These are phyloP conservation scores for Chlamydomonas reinhardtii DNA, from an alignment of 163 green algal genomes.

Conservation along the genomic window DNA sequence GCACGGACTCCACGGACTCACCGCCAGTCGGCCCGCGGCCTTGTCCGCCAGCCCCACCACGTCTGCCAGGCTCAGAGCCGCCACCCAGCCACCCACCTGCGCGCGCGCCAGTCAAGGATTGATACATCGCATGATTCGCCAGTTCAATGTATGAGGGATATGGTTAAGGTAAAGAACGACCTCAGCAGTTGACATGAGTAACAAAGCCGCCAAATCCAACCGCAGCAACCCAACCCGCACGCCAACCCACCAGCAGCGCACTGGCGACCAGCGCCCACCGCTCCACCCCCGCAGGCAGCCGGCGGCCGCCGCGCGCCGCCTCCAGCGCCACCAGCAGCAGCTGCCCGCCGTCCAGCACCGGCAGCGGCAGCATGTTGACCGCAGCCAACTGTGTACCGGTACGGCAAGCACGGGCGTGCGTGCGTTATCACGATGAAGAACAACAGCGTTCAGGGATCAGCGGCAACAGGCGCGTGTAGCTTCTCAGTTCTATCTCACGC, in stretches of 20 bases:
- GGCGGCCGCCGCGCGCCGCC: conserved; percentile 22
- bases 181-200: too few species aligned
- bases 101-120: too few species aligned
- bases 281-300: neutral
- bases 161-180: too few species aligned
- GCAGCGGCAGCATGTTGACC: conserved; percentile 31
- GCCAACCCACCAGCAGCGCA: neutral
- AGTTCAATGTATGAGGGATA: neutral
- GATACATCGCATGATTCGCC: too few species aligned
- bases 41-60: conserved; percentile 8
- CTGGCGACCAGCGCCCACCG: conserved; percentile 11
- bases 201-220: too few species aligned
- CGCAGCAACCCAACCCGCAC: too few species aligned
- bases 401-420: too few species aligned
- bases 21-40: neutral
- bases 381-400: neutral
- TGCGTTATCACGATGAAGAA: too few species aligned
- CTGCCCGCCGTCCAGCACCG: conserved; percentile 31
- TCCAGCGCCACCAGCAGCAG: conserved; percentile 29
- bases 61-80: neutral
- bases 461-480: too few species aligned
- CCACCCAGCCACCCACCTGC: neutral
- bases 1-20: too few species aligned
- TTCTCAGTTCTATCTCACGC: too few species aligned
- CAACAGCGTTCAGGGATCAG: too few species aligned